Evolutionary conservation across 352 stramenopile species (phyloP).

Genomic region (Lagenidium sp.): DNA sequence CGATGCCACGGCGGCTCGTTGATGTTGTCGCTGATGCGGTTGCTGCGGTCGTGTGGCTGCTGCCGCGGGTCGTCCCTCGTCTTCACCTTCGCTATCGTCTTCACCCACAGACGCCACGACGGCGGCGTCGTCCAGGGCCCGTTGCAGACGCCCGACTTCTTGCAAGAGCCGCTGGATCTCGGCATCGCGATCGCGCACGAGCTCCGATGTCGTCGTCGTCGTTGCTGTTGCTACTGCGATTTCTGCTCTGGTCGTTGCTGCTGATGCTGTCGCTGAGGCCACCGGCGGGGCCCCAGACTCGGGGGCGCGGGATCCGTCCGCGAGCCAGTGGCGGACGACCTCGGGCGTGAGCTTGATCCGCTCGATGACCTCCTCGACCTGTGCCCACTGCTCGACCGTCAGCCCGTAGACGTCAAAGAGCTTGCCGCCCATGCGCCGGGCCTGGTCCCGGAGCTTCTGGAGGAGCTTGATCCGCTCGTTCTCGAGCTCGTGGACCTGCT

Average conservation of each 20-base stretch:
- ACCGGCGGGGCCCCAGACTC: too few relatives aligned
- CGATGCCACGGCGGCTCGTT: too few relatives aligned
- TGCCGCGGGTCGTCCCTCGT: too few relatives aligned
- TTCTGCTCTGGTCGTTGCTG: background rate
- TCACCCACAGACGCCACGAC: background rate
- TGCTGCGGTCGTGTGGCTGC: too few relatives aligned
- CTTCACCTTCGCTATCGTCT: background rate
- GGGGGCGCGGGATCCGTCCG: too few relatives aligned
- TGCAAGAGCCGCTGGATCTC: slow-evolving; percentile 22
- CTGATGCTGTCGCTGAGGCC: background rate
- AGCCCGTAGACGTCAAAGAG: slow-evolving; percentile 49
- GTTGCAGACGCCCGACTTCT: slow-evolving; percentile 23
- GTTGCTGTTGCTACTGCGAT: slow-evolving; percentile 7
- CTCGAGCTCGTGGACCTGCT: slow-evolving; percentile 55
- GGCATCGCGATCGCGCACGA: slow-evolving; percentile 11
- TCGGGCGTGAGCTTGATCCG: slow-evolving; percentile 47
- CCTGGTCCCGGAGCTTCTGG: slow-evolving; percentile 49
- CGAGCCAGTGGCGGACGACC: slow-evolving; percentile 32
- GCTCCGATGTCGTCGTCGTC: too few relatives aligned
- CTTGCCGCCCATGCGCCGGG: slow-evolving; percentile 29
- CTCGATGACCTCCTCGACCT: slow-evolving; percentile 64
- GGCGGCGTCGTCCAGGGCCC: slow-evolving; percentile 18
- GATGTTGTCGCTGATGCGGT: too few relatives aligned
- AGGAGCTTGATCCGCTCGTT: slow-evolving; percentile 44
- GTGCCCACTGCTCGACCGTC: slow-evolving; percentile 39